A percentile compares a stretch with the other conserved stretches of the same genome.
These are phyloP conservation scores for Chrysosporium keratinophilum DNA, from an alignment of 2,329 filamentous ascomycete genomes.

Conservation along the genomic window DNA sequence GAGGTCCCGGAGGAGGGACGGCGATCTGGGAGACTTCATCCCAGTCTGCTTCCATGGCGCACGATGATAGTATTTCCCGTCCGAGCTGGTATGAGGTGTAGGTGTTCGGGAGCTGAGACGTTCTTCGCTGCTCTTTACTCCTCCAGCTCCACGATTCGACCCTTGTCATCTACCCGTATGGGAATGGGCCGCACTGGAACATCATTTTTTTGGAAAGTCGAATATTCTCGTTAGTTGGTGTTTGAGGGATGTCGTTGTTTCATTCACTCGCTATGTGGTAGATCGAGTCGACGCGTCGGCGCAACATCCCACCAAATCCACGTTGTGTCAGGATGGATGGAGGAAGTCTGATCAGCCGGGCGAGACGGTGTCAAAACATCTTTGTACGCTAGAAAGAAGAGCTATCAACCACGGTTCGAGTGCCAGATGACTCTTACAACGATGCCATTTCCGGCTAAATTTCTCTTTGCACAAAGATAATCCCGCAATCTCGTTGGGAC, in stretches of 20 bases:
- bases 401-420: no score
- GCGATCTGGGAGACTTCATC: slow-evolving; percentile 67
- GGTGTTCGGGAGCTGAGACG: neutral
- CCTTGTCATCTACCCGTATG: slow-evolving; percentile 22
- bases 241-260: neutral
- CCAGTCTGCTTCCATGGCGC: slow-evolving; percentile 40
- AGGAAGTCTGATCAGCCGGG: neutral
- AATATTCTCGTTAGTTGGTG: neutral
- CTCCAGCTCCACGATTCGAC: slow-evolving; percentile 1
- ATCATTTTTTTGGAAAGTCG: slow-evolving; percentile 23
- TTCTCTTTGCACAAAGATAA: no score
- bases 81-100: neutral
- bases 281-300: neutral
- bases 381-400: neutral
- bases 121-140: neutral
- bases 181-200: slow-evolving; percentile 25
- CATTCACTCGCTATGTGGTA: neutral
- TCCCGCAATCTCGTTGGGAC: no score
- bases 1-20: slow-evolving; percentile 64
- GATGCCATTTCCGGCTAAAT: neutral
- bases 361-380: neutral
- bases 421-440: neutral
- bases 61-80: neutral
- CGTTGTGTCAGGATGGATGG: neutral
- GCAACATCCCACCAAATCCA: neutral